phyloP scores from a whole-genome alignment of 208 protist species.

The Strigomonas oncopelti region DNA sequence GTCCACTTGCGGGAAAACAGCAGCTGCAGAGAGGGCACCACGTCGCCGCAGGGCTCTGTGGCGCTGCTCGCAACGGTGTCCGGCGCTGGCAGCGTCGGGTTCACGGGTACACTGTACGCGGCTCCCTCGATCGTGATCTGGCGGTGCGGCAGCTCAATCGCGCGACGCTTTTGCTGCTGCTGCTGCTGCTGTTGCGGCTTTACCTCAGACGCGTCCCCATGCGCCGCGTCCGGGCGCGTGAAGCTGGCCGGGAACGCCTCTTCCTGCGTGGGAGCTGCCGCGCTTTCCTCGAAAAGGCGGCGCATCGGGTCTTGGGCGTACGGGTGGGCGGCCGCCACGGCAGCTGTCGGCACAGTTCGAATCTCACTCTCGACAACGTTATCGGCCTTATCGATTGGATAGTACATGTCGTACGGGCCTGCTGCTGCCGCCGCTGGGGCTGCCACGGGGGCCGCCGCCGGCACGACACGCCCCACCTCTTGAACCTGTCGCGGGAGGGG shows the following conservation, averaged over 20 bases:
- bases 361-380: background rate
- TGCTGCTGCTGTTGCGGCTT: background rate
- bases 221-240: background rate
- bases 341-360: background rate
- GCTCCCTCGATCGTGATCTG: background rate
- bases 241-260: background rate
- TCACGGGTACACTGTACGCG: background rate
- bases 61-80: background rate
- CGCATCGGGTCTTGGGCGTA: background rate
- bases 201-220: too few relatives aligned
- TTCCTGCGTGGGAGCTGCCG: too few relatives aligned
- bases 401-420: background rate
- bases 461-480: background rate
- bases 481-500: background rate
- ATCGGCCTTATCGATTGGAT: background rate
- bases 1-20: conserved; percentile 33
- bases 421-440: too few relatives aligned
- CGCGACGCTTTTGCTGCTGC: background rate
- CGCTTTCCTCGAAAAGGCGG: background rate
- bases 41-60: background rate
- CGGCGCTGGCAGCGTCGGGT: background rate
- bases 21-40: conserved; percentile 22
- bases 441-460: too few relatives aligned
- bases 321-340: background rate
- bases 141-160: background rate